These are phyloP conservation scores for Sphaerulina vaccinii DNA, from an alignment of 2,329 filamentous ascomycete genomes.

Conservation along the genomic window DNA sequence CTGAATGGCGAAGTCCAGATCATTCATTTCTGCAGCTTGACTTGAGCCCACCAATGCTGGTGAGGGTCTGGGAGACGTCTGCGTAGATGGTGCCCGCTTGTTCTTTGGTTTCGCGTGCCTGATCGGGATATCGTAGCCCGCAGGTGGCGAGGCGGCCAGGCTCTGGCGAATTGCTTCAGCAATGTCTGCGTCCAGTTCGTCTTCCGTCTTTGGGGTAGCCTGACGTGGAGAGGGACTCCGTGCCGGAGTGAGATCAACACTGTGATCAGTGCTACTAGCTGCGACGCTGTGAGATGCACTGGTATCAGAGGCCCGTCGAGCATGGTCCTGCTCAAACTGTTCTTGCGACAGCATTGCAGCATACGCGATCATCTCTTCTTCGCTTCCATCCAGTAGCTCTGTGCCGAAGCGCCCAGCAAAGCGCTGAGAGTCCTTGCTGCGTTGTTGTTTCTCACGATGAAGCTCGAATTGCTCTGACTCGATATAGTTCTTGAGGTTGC, in stretches of 20 bases:
- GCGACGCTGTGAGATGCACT: conserved; percentile 41
- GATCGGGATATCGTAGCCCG: conserved; percentile 47
- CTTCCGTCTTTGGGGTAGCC: conserved; percentile 42
- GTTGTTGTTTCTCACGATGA: conserved; percentile 67
- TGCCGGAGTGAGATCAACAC: conserved; percentile 31
- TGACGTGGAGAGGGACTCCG: conserved; percentile 25
- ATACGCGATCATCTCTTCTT: conserved; percentile 64
- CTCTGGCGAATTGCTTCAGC: conserved; percentile 62
- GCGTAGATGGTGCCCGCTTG: conserved; percentile 33
- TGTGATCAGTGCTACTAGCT: conserved; percentile 39
- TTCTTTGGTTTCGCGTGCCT: conserved; percentile 43
- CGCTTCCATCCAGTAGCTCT: conserved; percentile 62
- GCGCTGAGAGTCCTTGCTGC: conserved; percentile 65
- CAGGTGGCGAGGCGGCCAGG: conserved; percentile 33
- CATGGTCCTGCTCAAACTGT: conserved; percentile 50
- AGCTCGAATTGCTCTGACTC: conserved; percentile 81
- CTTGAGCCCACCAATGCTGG: conserved; percentile 39
- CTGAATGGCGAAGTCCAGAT: conserved; percentile 62
- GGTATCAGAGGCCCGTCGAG: conserved; percentile 47
- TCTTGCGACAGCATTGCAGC: conserved; percentile 63
- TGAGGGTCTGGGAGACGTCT: conserved; percentile 27
- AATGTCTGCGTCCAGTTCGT: conserved; percentile 57
- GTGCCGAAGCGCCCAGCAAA: conserved; percentile 81
- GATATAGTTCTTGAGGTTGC: conserved; percentile 76
- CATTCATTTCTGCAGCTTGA: conserved; percentile 50